Evolutionary conservation across 768 basidiomycete species (phyloP).

Genomic region (Calocera viscosa): DNA sequence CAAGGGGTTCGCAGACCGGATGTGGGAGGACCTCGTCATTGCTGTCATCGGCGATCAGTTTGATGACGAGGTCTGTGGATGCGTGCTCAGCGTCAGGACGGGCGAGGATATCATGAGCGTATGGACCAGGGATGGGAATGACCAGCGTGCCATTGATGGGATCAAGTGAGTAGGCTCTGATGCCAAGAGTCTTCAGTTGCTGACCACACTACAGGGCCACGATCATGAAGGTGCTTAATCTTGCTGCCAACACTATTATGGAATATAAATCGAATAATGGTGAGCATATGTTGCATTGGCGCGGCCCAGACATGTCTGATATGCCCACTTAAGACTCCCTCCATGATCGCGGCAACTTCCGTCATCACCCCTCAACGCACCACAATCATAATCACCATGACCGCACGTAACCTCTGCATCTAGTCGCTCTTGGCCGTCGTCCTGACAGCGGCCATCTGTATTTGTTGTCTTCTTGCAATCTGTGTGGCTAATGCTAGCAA

Average conservation of each 20-base stretch:
- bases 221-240: constrained; percentile 58
- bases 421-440: not conserved
- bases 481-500: constrained; percentile 7
- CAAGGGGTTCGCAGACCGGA: constrained; percentile 78
- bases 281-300: constrained; percentile 24
- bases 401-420: constrained; percentile 8
- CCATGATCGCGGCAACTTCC: constrained; percentile 9
- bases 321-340: not conserved
- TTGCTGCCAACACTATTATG: constrained; percentile 69
- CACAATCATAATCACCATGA: not conserved
- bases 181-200: constrained; percentile 1
- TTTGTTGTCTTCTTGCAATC: constrained; percentile 8
- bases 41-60: constrained; percentile 87
- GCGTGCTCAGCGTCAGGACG: constrained; percentile 85
- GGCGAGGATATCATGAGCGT: constrained; percentile 88
- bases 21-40: constrained; percentile 83
- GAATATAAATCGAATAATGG: constrained; percentile 94
- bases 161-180: constrained; percentile 49
- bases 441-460: not conserved
- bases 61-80: constrained; percentile 68
- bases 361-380: not conserved
- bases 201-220: constrained; percentile 46
- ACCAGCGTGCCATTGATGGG: constrained; percentile 61
- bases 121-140: constrained; percentile 79
- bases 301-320: not conserved